Base-by-base conservation (phyloP, 345 rosid genomes). In the Salix brachista region DNA sequence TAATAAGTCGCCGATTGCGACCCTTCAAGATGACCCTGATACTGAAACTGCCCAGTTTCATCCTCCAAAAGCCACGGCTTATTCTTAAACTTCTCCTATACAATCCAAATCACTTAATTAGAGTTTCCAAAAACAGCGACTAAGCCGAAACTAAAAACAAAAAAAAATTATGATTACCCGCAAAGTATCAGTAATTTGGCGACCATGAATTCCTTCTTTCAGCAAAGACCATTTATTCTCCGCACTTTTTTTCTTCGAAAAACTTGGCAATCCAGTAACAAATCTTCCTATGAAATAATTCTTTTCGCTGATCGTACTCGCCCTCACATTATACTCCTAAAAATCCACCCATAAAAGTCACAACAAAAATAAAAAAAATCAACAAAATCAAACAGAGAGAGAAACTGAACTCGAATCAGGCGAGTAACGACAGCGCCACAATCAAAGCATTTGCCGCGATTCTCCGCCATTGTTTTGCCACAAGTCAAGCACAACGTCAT, bases 1-100 rank as follows among this genome's bases (percentile, higher is more conserved):
- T 93, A 93, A 78, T 93, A 96, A 67, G 99, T 96, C 3, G 98
- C 98, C 26, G 96, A 92, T 66, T 96, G 98, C 65, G 98, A 86
- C 50, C 99, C 99, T 91, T 96, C 98, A 85, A 92, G 97, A 64
- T 87, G 96, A 18, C 98, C 99, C 2, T 93, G 96, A 66, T 79
- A 96, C 86, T 93, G 99, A 81, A 79, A 85, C 86, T 96, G 97
- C 21, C 98, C 98, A 44, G 99, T 90, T 76, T 93, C 98, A 87
- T 96, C 99, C 88, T 96, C 98, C 87, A 93, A 83, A 26, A 90
- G 70, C 99, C 99, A 96, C 71, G 98, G 99, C 74, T 79, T 96
- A 84, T 96, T 96, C 88, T 91, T 96, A 82, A 80, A 90, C 87
- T 93, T 96, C 80, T 93, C 98, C 99, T 96, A 36, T 18, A 58